Base-by-base conservation (phyloP, 495 filamentous ascomycete species). In the Evernia prunastri region DNA sequence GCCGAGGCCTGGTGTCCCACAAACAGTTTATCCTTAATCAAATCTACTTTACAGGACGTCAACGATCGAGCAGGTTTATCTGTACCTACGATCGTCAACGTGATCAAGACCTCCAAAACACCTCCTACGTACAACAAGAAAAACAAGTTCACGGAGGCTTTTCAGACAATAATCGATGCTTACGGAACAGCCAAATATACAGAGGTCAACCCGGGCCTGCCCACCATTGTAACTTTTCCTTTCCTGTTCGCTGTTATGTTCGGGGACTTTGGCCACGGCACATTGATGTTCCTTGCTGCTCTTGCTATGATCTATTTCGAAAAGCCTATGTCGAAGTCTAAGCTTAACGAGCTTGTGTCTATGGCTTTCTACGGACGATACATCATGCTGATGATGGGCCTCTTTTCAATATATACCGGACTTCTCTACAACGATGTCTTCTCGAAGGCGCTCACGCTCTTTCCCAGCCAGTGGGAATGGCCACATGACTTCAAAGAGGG, bases 221-320 rank as follows among this genome's bases (percentile, higher is more conserved):
- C 92, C 27, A 93, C 95, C 29, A 91, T 97, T 64, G 85, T 97
- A 67, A 99, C 95, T 20, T 97, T 98, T 75, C 94, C 94, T 17
- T 97, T 99, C 79, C 78, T 97, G 49, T 99, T 99, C 73, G 95
- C 95, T 35, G 93, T 97, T 81, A 97, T 97, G 94, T 97, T 97
- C 70, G 94, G 94, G 73, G 94, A 97, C 75, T 84, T 96, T 66
- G 94, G 94, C 33, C 94, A 99, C 72, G 94, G 93, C 65, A 69
- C 82, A 66, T 86, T 99, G 69, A 92, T 97, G 89, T 81, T 89
- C 18, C 69, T 85, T 59, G 86, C 89, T 67, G 89, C 95, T 33
- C 64, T 82, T 33, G 88, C 90, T 42, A 95, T 99, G 92, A 96
- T 97, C 67, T 91, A 93, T 78, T 96, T 85, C 78, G 94, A 99